Evolutionary conservation across 2,329 filamentous ascomycete species (phyloP), one percentile per base, ranked within the genome.

Genomic region (Monilinia laxa): DNA sequence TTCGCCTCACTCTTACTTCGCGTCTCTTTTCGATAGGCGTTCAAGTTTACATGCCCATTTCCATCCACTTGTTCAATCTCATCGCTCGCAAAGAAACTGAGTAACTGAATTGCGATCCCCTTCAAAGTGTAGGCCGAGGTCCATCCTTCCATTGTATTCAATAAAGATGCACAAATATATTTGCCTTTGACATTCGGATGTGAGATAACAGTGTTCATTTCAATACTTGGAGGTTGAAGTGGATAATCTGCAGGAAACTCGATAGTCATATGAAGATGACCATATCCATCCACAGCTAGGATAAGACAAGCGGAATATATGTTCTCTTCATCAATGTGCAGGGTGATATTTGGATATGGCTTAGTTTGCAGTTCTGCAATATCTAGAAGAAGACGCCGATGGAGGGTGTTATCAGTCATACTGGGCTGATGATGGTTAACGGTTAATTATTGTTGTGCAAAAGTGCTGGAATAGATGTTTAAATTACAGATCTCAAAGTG

Each of bases 41-140:
- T 63, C 5, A 82, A 72, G 16, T 76, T 55, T 16, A 76, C 55
- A 38, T 4, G 5, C 35, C 42, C 2, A 3, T 56, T 63, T 10
- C 74, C 75, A 55, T 77, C 35, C 0, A 70, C 68, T 65, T 83
- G 81, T 66, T 83, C 81, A 3, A 84, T 62, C 2, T 66, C 76
- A 1, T 81, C 79, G 69, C 81, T 83, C 35, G 76, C 76, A 71
- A 84, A 84, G 74, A 84, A 83, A 70, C 81, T 83, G 3, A 84
- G 73, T n/a, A 84, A 68, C 72, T 84, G 81, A 31, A 84, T 83
- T 20, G 80, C 78, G 28, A 84, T 79, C 3, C 77, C 78, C 65
- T 82, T 82, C 31, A 84, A 75, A 0, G 81, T 83, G 67, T 84
- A 84, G 0, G 82, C 82, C 1, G 81, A 79, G 0, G 82, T 83